Evolutionary conservation across 306 rosid species (phyloP), one percentile per base, ranked within the genome.

Genomic region (Sechiopsis laciniata): DNA sequence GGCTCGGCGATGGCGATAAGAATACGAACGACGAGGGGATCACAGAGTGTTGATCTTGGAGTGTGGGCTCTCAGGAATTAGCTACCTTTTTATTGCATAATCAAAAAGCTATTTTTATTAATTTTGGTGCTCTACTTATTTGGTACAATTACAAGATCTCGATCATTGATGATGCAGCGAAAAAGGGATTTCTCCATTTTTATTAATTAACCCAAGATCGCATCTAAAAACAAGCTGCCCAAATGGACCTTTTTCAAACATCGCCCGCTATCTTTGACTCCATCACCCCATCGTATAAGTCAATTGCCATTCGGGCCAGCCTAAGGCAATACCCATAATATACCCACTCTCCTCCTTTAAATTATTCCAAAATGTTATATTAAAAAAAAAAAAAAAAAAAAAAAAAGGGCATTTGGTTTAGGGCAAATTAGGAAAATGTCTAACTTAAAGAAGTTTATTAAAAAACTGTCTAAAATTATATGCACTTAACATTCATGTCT

Each of bases 161-260:
- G 7, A 54, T 58, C 2, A 10, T 57, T 10, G 7, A 16, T 58
- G 9, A 56, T 8, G 12, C 29, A n/a, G 15, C 0, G 0, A 19
- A 19, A 19, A 17, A 6, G 21, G 29, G 29, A 26, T 1, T 26
- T 26, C 29, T 26, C 29, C 29, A 26, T 16, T 54, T 17, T 17
- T 17, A 0, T 21, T 10, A 26, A 26, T 26, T 2, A 61, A 61
- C 46, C 50, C 50, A 16, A 62, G 50, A 35, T 63, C 70, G 70
- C 51, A 35, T 63, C 70, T n/a, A 42, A n/a, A 63, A 15, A n/a
- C 24, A 21, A 68, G 73, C 73, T 68, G 73, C 35, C 40, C 6
- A 42, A 66, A 12, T 65, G 21, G 54, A 19, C 70, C 70, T 5
- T 35, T 35, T 35, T 32, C 22, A 32, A 26, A 10, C 16, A 24